Evolutionary conservation across 2,329 filamentous ascomycete species (phyloP), one percentile per base, ranked within the genome.

Genomic region (Hypoxylon sp.): DNA sequence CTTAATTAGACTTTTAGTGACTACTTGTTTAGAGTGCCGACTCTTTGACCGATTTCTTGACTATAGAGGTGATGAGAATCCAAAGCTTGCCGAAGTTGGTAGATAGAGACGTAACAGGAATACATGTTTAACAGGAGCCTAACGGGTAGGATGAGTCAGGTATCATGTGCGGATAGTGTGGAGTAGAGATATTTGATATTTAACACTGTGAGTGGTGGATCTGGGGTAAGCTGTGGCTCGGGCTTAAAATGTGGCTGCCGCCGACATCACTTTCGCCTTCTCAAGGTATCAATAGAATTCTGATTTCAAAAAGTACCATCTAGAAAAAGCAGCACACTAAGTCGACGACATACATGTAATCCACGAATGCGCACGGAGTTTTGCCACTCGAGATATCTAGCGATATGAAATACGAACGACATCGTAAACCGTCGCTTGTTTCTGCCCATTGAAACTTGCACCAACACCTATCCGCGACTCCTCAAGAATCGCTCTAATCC

Each of bases 391-490:
- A 13, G 47, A 31, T 17, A 10, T n/a, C 13, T 10, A 55, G 17
- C 59, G 60, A 67, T 17, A 56, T 62, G 65, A 67, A 39, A 68
- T 60, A 46, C 57, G 54, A 59, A 15, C 32, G n/a, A 65, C 19
- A 35, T 19, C 35, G n/a, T 62, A 13, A 57, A 51, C 27, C 44
- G 50, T 56, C 48, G 64, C 67, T 65, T 47, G 64, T 59, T 65
- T 70, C 64, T 69, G 35, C 31, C 37, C 29, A 32, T 42, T 44
- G 47, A 37, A 52, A 52, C 65, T 46, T 64, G 56, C 56, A 64
- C 42, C 50, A 31, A 44, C 46, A 13, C 39, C 47, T 13, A 51
- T 35, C 29, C 24, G 39, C 59, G 42, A 59, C 42, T 21, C 29
- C 31, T 10, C 13, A 5, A 24, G 31, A 27, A 42, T 19, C 48